Conservation (phyloP, 1,284 basidiomycete species). For the Tilletia indica region DNA sequence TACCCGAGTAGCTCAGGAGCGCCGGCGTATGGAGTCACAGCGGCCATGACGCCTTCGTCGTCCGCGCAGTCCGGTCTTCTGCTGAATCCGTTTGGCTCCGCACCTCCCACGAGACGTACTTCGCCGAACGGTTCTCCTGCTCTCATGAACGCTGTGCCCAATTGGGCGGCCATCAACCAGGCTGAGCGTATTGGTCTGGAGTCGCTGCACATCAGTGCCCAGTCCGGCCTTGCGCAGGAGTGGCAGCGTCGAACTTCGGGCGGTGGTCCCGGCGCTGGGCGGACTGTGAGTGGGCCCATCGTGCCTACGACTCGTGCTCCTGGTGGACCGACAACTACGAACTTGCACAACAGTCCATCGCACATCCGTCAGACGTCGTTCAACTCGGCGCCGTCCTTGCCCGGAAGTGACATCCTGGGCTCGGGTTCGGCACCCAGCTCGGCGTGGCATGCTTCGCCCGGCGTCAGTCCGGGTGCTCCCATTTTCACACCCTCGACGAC, state of each 20-base stretch:
- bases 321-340: neutral
- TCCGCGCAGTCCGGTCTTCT: neutral
- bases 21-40: neutral
- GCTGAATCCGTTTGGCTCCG: conserved; percentile 3
- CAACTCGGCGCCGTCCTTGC: neutral
- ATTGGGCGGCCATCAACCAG: neutral
- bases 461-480: neutral
- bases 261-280: neutral
- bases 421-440: neutral
- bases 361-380: neutral
- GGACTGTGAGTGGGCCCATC: neutral
- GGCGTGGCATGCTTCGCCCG: neutral
- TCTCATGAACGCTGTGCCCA: neutral
- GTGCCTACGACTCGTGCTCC: neutral
- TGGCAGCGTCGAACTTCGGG: neutral
- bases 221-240: neutral
- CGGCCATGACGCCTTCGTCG: neutral
- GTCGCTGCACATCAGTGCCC: neutral
- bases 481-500: neutral
- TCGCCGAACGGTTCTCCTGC: neutral
- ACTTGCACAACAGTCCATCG: neutral
- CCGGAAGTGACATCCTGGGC: neutral
- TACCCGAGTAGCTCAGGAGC: neutral
- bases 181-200: neutral
- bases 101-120: neutral